Percentiles rank a stretch among this genome's conserved stretches.
These are phyloP conservation scores for Parastagonospora avenae DNA, from an alignment of 2,329 filamentous ascomycete species.

Conservation along the genomic window DNA sequence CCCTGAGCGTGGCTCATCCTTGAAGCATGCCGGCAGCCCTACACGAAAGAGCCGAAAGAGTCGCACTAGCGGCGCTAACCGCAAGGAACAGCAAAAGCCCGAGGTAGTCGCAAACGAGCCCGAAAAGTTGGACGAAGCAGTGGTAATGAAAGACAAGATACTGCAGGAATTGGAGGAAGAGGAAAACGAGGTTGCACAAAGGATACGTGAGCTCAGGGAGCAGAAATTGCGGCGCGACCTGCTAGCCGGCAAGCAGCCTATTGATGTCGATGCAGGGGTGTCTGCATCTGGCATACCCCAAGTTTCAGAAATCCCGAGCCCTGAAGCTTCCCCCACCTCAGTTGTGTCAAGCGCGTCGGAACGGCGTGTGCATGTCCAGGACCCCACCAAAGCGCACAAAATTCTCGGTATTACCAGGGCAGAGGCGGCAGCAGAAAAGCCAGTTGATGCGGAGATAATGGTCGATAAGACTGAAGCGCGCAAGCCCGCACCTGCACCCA, in stretches of 20 bases:
- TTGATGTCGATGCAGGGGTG: constrained; percentile 47
- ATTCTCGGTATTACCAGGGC: constrained; percentile 45
- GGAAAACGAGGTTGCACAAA: constrained; percentile 62
- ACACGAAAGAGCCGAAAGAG: constrained; percentile 37
- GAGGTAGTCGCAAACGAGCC: constrained; percentile 34
- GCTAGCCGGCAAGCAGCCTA: constrained; percentile 40
- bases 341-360: constrained; percentile 41
- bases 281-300: constrained; percentile 40
- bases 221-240: constrained; percentile 61
- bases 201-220: constrained; percentile 63
- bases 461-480: constrained; percentile 3
- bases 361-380: constrained; percentile 27
- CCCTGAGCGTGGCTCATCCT: constrained; percentile 41
- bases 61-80: constrained; percentile 27
- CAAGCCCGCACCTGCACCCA: constrained; percentile 8
- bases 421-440: constrained; percentile 22
- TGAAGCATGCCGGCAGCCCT: constrained; percentile 40
- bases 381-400: constrained; percentile 49
- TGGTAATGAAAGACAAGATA: constrained; percentile 32
- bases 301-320: constrained; percentile 39
- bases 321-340: constrained; percentile 38
- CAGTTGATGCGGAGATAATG: constrained; percentile 3
- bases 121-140: constrained; percentile 28
- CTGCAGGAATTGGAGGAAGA: constrained; percentile 45
- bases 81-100: constrained; percentile 34